Conservation (phyloP, 139 green algal genomes). For the Chlamydomonas incerta region DNA sequence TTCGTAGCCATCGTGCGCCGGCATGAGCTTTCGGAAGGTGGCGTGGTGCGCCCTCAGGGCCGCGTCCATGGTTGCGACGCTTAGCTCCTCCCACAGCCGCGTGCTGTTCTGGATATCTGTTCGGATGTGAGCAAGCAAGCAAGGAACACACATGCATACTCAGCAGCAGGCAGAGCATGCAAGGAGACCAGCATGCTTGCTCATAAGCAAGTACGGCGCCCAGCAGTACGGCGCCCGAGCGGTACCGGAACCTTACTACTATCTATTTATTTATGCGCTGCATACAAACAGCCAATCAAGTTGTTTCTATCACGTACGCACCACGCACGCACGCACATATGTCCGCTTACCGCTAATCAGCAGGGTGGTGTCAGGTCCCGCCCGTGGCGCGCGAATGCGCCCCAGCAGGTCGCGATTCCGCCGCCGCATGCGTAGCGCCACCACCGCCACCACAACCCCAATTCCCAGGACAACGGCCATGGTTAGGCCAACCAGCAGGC, state of each 20-base stretch:
- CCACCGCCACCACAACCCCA: neutral
- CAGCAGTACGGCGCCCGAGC: too few species aligned
- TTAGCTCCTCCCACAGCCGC: slow-evolving; percentile 13
- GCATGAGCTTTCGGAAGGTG: neutral
- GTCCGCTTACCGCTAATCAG: neutral
- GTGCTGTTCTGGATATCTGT: slow-evolving; percentile 5
- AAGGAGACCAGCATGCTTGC: too few species aligned
- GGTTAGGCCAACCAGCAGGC: neutral
- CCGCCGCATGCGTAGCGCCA: neutral
- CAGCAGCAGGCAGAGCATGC: too few species aligned
- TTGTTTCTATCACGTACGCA: too few species aligned
- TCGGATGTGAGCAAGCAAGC: too few species aligned
- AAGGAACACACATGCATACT: too few species aligned
- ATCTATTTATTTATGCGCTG: too few species aligned
- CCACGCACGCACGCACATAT: too few species aligned
- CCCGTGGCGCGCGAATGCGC: neutral
- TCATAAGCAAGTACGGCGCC: too few species aligned
- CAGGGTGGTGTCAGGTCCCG: neutral
- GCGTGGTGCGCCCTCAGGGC: slow-evolving; percentile 3
- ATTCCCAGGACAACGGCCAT: neutral
- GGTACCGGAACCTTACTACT: too few species aligned
- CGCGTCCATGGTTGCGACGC: neutral
- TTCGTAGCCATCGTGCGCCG: slow-evolving; percentile 15
- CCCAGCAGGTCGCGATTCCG: neutral
- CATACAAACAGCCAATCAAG: too few species aligned